phyloP scores from a whole-genome alignment of 139 green algal genomes.

The Mesostigma viride region DNA sequence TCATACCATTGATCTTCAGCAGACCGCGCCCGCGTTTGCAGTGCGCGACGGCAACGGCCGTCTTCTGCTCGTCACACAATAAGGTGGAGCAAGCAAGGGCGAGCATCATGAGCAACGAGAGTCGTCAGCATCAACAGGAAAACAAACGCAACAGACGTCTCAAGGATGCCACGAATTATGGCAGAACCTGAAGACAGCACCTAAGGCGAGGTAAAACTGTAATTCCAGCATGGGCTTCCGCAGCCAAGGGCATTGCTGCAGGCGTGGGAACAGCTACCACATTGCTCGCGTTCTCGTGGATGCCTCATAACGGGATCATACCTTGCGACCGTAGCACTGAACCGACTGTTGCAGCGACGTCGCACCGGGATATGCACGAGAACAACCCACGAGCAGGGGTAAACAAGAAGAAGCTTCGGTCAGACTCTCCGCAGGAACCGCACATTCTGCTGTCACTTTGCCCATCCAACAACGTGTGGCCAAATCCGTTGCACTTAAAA shows the following conservation, averaged over 20 bases:
- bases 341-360: no score
- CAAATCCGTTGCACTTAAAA: no score
- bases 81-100: background rate
- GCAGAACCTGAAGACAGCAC: background rate
- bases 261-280: no score
- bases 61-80: constrained; percentile 68
- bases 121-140: constrained; percentile 4
- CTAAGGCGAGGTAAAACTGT: background rate
- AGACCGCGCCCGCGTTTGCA: constrained; percentile 84
- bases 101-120: constrained; percentile 10
- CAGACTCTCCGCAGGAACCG: no score
- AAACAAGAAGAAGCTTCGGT: no score
- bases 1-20: constrained; percentile 95
- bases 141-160: background rate
- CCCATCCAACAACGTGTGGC: no score
- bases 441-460: no score
- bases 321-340: constrained; percentile 89
- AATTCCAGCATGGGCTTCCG: no score
- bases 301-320: background rate
- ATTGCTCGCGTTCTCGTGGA: no score
- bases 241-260: no score
- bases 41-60: constrained; percentile 86
- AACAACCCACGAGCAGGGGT: no score
- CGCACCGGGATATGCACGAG: no score
- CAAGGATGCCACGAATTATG: constrained; percentile 8